Percentiles rank a stretch among this genome's conserved stretches.
Conservation (phyloP, 2,329 filamentous ascomycete species). For the Fusarium dlaminii region DNA sequence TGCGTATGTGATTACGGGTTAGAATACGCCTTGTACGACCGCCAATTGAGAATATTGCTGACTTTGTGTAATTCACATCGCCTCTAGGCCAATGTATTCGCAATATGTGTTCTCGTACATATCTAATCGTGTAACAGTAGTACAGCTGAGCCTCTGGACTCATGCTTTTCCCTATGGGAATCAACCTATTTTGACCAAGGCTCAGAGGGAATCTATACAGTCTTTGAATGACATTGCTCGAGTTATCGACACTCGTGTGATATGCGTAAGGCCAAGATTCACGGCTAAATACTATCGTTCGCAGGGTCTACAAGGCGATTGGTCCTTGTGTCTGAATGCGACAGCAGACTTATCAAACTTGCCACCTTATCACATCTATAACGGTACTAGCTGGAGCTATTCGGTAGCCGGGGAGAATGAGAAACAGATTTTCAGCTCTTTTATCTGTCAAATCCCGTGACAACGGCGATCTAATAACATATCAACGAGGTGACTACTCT, state of each 20-base stretch:
- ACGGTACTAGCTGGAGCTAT: rapidly evolving
- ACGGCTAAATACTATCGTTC: not conserved
- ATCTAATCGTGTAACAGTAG: not conserved
- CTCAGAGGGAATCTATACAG: not conserved
- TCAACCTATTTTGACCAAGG: too few relatives aligned
- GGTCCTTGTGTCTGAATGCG: not conserved
- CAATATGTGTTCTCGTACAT: not conserved
- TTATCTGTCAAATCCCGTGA: not conserved
- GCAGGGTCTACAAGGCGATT: not conserved
- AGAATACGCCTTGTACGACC: rapidly evolving
- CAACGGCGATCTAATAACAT: not conserved
- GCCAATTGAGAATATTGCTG: not conserved
- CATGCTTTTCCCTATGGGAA: too few relatives aligned
- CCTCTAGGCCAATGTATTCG: not conserved
- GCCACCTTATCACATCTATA: not conserved
- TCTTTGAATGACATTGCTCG: not conserved
- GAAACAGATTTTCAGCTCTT: not conserved
- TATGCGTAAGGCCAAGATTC: not conserved
- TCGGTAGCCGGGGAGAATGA: too few relatives aligned
- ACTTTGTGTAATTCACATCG: too few relatives aligned
- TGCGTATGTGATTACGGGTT: rapidly evolving
- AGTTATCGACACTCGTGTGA: not conserved
- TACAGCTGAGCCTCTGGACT: not conserved
- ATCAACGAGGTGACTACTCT: not conserved
- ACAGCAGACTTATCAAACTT: not conserved